These are phyloP conservation scores for Penicillium vulpinum DNA, from an alignment of 2,329 filamentous ascomycete species.

Conservation along the genomic window DNA sequence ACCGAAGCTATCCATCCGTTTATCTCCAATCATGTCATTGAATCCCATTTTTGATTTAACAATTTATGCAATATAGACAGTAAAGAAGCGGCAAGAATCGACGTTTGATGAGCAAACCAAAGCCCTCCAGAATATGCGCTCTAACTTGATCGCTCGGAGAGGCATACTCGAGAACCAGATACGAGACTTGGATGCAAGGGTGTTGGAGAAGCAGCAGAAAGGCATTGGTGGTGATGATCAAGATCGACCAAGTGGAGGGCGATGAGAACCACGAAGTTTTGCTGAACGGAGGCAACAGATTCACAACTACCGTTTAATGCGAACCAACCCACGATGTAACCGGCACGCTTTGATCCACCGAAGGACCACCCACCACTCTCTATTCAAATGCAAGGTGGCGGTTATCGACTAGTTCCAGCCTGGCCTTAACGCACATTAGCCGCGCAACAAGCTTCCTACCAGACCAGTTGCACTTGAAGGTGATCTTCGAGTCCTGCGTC, in stretches of 20 bases:
- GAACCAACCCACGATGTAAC: neutral
- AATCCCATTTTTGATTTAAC: neutral
- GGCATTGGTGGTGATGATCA: constrained; percentile 31
- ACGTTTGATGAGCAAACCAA: constrained; percentile 56
- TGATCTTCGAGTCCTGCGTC: neutral
- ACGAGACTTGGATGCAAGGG: constrained; percentile 48
- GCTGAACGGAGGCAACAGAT: neutral
- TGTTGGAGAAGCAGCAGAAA: constrained; percentile 42
- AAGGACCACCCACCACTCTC: neutral
- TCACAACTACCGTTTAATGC: neutral
- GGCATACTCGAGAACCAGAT: constrained; percentile 59
- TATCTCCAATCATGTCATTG: neutral
- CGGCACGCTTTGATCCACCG: neutral
- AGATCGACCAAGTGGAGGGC: constrained; percentile 23
- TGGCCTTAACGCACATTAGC: neutral
- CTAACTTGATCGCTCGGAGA: constrained; percentile 53
- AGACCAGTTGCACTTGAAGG: neutral
- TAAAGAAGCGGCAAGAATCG: constrained; percentile 51
- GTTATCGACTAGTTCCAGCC: neutral
- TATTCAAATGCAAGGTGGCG: neutral
- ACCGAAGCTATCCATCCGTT: constrained; percentile 3
- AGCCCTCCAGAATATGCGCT: constrained; percentile 53
- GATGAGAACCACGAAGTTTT: constrained; percentile 1
- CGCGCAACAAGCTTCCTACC: neutral
- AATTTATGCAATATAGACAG: constrained; percentile 35